Evolutionary conservation across 495 filamentous ascomycete species (phyloP).

Genomic region (Hypoxylon cercidicola): DNA sequence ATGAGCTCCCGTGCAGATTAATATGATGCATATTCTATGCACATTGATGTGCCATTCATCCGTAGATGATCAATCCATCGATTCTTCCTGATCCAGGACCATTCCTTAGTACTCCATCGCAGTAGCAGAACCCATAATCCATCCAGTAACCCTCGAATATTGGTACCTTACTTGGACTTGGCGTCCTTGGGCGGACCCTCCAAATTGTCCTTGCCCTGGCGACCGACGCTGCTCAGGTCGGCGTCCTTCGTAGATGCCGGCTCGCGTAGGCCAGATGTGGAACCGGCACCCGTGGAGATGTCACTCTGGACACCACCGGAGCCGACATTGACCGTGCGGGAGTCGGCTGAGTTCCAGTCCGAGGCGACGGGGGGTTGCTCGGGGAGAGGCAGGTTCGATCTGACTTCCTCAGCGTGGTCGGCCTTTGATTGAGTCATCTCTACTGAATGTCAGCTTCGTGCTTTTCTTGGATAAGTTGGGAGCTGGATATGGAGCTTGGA

Average conservation of each 20-base stretch:
- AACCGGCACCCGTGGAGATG: conserved; percentile 61
- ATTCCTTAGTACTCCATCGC: background rate
- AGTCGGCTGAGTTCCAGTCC: conserved; percentile 78
- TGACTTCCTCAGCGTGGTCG: conserved; percentile 70
- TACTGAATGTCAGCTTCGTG: conserved; percentile 1
- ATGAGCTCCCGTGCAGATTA: conserved; percentile 6
- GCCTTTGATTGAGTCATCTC: conserved; percentile 63
- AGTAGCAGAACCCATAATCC: background rate
- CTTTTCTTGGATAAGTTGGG: conserved; percentile 7
- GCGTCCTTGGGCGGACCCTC: conserved; percentile 65
- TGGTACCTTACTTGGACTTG: conserved; percentile 39
- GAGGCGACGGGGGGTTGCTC: conserved; percentile 76
- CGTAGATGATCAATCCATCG: conserved; percentile 2
- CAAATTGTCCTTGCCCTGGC: conserved; percentile 64
- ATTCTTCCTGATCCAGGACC: background rate
- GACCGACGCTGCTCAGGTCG: conserved; percentile 62
- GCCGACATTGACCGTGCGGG: conserved; percentile 72
- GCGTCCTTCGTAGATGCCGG: conserved; percentile 68
- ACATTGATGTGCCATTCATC: conserved; percentile 4
- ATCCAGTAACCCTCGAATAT: background rate
- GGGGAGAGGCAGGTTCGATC: conserved; percentile 80
- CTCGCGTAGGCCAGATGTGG: conserved; percentile 66
- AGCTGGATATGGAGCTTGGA: background rate
- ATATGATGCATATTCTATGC: conserved; percentile 1
- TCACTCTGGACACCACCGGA: conserved; percentile 65